These are phyloP conservation scores for Microsporum audouinii DNA, from an alignment of 2,329 filamentous ascomycete species.

Conservation along the genomic window DNA sequence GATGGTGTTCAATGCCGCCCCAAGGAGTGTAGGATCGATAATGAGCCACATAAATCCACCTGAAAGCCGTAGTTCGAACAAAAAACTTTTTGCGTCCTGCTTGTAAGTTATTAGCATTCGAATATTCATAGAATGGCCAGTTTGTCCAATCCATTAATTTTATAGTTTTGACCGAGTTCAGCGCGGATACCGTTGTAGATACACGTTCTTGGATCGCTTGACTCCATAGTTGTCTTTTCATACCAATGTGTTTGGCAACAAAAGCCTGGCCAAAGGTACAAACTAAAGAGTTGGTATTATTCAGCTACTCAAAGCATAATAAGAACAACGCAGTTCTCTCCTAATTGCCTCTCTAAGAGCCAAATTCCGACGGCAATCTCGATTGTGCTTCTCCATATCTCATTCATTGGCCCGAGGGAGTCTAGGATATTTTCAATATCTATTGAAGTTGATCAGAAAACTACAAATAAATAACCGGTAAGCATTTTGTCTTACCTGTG, in stretches of 20 bases:
- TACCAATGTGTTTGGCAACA: background rate
- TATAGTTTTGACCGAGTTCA: background rate
- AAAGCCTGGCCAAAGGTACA: background rate
- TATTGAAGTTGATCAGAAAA: conserved; percentile 1
- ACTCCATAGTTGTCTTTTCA: background rate
- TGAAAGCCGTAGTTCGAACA: background rate
- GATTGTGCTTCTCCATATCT: conserved; percentile 5
- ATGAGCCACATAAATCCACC: conserved; percentile 4
- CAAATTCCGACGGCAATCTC: conserved; percentile 5
- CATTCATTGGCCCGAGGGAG: background rate
- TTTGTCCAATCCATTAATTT: background rate
- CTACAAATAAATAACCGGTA: background rate
- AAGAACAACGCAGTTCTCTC: conserved; percentile 2
- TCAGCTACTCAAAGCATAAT: background rate
- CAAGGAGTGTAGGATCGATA: background rate
- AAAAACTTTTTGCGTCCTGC: background rate
- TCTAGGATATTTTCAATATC: conserved; percentile 7
- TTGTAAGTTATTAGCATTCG: background rate
- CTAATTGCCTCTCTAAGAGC: conserved; percentile 4
- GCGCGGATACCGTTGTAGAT: background rate
- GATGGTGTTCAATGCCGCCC: background rate
- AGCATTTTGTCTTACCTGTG: background rate
- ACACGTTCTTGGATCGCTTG: conserved; percentile 4
- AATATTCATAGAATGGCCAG: background rate
- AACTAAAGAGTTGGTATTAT: background rate